Evolutionary conservation across 2,329 filamentous ascomycete species (phyloP).

Genomic region (Trichoderma sp.): DNA sequence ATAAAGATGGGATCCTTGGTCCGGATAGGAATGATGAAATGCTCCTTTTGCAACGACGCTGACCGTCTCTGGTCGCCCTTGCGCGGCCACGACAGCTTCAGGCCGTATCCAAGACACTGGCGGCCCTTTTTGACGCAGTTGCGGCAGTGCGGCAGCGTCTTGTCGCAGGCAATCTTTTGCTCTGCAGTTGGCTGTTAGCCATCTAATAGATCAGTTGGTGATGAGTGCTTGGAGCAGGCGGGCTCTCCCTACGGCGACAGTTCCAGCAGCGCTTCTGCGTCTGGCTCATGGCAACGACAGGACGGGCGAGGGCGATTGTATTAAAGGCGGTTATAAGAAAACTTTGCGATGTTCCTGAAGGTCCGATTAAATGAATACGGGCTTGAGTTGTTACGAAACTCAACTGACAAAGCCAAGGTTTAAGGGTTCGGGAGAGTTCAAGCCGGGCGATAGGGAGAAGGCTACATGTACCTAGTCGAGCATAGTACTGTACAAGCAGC

Average conservation of each 20-base stretch:
- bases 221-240: not conserved
- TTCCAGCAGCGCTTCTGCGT: constrained; percentile 16
- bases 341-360: not conserved
- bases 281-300: not conserved
- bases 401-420: not conserved
- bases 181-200: not conserved
- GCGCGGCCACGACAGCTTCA: constrained; percentile 19
- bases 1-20: not conserved
- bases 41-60: not conserved
- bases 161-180: constrained; percentile 18
- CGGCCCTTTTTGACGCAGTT: constrained; percentile 14
- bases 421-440: not conserved
- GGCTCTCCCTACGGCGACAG: constrained; percentile 5
- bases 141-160: not conserved
- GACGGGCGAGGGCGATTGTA: not conserved
- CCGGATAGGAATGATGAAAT: not conserved
- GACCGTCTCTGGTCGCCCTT: constrained; percentile 13
- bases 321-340: not conserved
- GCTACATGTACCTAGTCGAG: too few relatives aligned
- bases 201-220: not conserved
- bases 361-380: not conserved
- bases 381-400: not conserved
- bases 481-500: not conserved
- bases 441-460: not conserved
- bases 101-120: constrained; percentile 11